Base-by-base conservation (phyloP, 768 basidiomycete genomes). In the Termitomyces bulborhizus region DNA sequence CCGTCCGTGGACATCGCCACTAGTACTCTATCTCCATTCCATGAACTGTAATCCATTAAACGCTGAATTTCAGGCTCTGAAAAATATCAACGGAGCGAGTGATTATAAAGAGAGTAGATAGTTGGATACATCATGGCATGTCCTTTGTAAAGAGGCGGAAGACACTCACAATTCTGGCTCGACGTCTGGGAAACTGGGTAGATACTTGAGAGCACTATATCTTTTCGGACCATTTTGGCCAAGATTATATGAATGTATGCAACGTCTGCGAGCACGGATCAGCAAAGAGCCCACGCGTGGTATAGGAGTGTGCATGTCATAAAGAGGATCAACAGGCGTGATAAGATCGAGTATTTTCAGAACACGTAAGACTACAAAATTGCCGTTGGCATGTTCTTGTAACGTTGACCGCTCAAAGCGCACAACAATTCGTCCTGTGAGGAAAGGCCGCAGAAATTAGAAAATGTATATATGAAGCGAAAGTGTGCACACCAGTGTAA, bases 281-380 rank as follows among this genome's bases (percentile, higher is more conserved):
- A 46, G 7, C 31, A 46, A 16, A n/a, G 16, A 18, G 8, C 46
- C 46, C n/a, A 46, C 46, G n/a, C 32, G 29, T 8, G 46, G 46
- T 16, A 46, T 12, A n/a, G 29, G 29, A n/a, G 32, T 9, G 31
- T 16, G 9, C 29, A 16, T 34, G 39, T 64, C 61, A 49, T 64
- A 64, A 18, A 3, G 42, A 2, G 56, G 56, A n/a, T 59, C 48
- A 21, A 48, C 51, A 27, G 50, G 57, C 3, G 49, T 46, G 21
- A 60, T 47, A 26, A 54, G 41, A 1, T 54, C 27, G 24, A 64
- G 49, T 40, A 64, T 53, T 29, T 58, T 53, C 32, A 60, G 18
- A 31, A 63, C 53, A 71, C 74, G 49, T 66, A 69, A 0, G 66
- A 68, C n/a, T 68, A 70, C 11, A 63, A 65, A 12, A 67, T 60